These are phyloP conservation scores for Cordyceps farinosa DNA, from an alignment of 2,329 filamentous ascomycete genomes.

Conservation along the genomic window DNA sequence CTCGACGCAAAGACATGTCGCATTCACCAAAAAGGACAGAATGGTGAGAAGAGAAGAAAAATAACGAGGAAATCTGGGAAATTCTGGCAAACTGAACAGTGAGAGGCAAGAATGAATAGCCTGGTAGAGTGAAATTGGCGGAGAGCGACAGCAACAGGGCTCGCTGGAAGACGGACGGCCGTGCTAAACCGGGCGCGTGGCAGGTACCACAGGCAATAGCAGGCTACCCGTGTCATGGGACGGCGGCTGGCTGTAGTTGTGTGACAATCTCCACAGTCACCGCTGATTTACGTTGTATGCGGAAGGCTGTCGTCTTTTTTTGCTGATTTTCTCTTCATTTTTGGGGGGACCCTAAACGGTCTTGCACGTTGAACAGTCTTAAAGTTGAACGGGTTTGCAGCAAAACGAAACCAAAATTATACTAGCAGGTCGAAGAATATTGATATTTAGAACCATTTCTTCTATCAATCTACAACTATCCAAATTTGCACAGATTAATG, in stretches of 20 bases:
- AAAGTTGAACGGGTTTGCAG: too few relatives aligned
- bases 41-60: too few relatives aligned
- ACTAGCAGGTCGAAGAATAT: too few relatives aligned
- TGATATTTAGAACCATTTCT: neutral
- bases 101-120: neutral
- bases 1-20: neutral
- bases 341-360: too few relatives aligned
- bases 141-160: too few relatives aligned
- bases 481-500: neutral
- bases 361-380: too few relatives aligned
- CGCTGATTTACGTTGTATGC: neutral
- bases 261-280: conserved; percentile 2
- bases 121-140: too few relatives aligned
- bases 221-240: neutral
- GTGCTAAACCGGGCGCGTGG: neutral
- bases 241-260: neutral
- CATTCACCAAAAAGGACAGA: too few relatives aligned
- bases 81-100: neutral
- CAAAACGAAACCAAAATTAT: neutral
- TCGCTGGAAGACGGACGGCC: too few relatives aligned
- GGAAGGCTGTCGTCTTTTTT: too few relatives aligned
- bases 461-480: neutral
- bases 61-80: too few relatives aligned
- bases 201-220: neutral
- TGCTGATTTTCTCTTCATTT: neutral